Conservation (phyloP, 2,329 filamentous ascomycete species). For the Arthrobotrys entomopaga region DNA sequence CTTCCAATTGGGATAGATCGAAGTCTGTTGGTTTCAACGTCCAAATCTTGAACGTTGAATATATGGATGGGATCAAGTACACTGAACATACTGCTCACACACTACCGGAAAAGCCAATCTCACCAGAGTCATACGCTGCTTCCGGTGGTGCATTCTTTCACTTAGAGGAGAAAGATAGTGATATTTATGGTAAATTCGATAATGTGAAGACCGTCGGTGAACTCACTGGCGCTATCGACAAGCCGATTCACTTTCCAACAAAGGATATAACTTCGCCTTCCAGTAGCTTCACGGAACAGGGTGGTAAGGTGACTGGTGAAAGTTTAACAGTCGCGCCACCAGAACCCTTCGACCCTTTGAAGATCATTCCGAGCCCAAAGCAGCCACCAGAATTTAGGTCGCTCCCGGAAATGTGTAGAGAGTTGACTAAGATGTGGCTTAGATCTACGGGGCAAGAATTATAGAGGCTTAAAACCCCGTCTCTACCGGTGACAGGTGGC, state of each 20-base stretch:
- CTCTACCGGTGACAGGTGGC: no score
- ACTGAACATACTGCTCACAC: constrained; percentile 61
- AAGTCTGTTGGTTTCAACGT: constrained; percentile 61
- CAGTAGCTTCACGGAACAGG: not conserved
- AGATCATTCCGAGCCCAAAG: not conserved
- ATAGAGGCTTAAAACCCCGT: no score
- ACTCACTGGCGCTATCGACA: not conserved
- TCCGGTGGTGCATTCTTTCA: constrained; percentile 62
- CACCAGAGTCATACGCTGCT: constrained; percentile 60
- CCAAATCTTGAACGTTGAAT: constrained; percentile 61
- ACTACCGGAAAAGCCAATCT: constrained; percentile 61
- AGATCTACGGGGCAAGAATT: no score
- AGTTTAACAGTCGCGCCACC: not conserved
- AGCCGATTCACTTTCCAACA: not conserved
- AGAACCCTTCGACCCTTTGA: not conserved
- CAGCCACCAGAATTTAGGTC: no score
- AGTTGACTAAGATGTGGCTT: no score
- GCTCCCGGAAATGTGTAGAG: no score
- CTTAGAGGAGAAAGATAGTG: constrained; percentile 57
- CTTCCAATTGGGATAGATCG: constrained; percentile 2
- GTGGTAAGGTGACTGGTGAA: not conserved
- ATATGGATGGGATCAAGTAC: constrained; percentile 59
- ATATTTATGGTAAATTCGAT: constrained; percentile 18
- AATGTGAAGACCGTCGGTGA: constrained; percentile 23
- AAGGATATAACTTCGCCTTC: constrained; percentile 2